Evolutionary conservation across 306 rosid genomes (phyloP).

Genomic region (Ceratonia siliqua): DNA sequence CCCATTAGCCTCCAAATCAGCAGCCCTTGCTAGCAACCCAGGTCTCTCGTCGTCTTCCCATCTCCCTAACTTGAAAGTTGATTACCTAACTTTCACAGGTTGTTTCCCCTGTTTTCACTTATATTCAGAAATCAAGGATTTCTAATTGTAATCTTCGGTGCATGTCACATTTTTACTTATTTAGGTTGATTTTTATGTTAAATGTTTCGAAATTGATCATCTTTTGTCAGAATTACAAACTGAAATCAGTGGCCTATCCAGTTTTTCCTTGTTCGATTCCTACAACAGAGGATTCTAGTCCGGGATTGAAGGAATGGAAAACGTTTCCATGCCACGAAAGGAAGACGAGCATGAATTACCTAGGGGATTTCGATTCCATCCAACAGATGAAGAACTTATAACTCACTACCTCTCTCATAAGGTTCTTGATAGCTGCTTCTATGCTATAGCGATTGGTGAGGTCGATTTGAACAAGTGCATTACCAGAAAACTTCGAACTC

Average conservation of each 20-base stretch:
- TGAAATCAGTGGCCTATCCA: not conserved
- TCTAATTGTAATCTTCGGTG: no score
- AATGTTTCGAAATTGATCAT: no score
- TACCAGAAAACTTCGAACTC: slow-evolving; percentile 26
- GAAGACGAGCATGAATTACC: slow-evolving; percentile 67
- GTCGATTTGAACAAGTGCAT: slow-evolving; percentile 76
- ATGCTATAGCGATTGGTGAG: slow-evolving; percentile 66
- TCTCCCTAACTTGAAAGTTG: no score
- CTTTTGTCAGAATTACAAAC: not conserved
- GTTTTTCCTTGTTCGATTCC: not conserved
- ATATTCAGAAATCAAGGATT: no score
- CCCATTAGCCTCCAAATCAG: no score
- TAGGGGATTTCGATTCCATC: slow-evolving; percentile 91
- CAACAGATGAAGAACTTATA: slow-evolving; percentile 87
- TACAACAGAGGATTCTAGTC: slow-evolving; percentile 27
- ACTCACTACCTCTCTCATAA: slow-evolving; percentile 69
- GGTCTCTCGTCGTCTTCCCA: no score
- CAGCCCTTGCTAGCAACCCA: no score
- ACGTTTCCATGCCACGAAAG: slow-evolving; percentile 16
- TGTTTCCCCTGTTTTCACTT: no score
- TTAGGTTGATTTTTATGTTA: no score
- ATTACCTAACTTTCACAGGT: no score
- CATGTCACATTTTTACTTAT: no score
- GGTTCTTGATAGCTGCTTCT: slow-evolving; percentile 58
- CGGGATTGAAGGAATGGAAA: slow-evolving; percentile 50